phyloP scores from a whole-genome alignment of 208 protist genomes.

The Strigomonas galati region DNA sequence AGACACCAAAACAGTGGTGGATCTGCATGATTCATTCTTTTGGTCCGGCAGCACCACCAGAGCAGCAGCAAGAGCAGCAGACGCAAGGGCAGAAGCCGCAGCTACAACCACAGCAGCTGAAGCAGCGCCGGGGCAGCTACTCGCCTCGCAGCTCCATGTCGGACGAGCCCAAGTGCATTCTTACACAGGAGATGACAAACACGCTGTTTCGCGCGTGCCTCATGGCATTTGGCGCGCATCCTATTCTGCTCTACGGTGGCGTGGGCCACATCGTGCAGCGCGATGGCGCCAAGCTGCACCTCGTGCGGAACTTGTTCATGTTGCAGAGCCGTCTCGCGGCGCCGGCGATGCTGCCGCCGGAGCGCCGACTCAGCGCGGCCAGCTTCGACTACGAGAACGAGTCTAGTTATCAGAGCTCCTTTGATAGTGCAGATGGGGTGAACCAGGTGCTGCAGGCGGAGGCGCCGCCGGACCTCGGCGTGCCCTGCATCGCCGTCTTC shows the following conservation, averaged over 20 bases:
- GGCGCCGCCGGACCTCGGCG: background rate
- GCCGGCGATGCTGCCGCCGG: background rate
- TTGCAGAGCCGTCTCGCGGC: background rate
- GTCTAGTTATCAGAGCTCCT: background rate
- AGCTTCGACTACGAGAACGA: background rate
- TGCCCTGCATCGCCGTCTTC: slow-evolving; percentile 1
- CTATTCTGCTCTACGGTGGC: background rate
- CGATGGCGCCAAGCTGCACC: background rate
- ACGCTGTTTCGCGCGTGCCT: no score
- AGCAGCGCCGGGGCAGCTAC: background rate
- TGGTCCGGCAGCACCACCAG: no score
- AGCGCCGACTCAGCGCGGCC: background rate
- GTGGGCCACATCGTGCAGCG: slow-evolving; percentile 11
- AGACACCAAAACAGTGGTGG: no score
- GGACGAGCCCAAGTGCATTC: background rate
- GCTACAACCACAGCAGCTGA: no score
- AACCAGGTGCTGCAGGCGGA: background rate
- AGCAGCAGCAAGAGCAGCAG: no score
- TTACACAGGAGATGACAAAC: background rate
- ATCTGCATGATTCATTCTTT: no score
- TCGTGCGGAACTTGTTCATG: slow-evolving; percentile 5
- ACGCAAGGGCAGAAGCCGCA: no score
- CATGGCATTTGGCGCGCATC: slow-evolving; percentile 8
- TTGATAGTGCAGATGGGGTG: background rate
- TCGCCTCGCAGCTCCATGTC: background rate